phyloP scores from a whole-genome alignment of 73 alveolate species.

The Tetrahymena elliotti region DNA sequence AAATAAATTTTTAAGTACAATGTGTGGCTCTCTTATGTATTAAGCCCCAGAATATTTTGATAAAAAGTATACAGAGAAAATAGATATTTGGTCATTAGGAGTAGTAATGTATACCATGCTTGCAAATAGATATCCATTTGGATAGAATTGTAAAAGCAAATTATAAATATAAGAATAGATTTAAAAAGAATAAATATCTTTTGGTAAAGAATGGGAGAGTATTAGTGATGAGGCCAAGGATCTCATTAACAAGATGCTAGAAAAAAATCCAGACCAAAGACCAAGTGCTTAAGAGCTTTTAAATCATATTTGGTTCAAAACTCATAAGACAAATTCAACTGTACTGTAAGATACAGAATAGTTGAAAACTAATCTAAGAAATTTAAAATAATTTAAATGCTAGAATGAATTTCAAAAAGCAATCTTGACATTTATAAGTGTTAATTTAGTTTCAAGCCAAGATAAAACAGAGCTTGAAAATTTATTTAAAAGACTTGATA shows the following conservation, averaged over 20 bases:
- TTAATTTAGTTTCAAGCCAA: not conserved
- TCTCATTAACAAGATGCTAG: constrained; percentile 52
- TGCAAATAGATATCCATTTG: not conserved
- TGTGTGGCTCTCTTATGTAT: not conserved
- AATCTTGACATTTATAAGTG: not conserved
- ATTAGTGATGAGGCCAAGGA: constrained; percentile 49
- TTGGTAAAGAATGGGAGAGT: constrained; percentile 22
- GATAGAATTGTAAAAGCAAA: not conserved
- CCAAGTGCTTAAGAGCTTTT: constrained; percentile 50
- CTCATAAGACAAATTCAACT: not conserved
- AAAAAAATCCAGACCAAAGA: constrained; percentile 60
- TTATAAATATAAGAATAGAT: not conserved
- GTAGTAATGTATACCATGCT: not conserved
- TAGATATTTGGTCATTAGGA: not conserved
- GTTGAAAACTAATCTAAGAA: not conserved
- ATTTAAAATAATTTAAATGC: not conserved
- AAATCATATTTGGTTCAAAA: constrained; percentile 65
- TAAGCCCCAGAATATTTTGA: not conserved
- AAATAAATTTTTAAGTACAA: not conserved
- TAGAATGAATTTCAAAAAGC: not conserved
- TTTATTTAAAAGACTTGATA: constrained; percentile 23
- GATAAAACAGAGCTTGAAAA: constrained; percentile 9
- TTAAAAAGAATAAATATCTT: not conserved
- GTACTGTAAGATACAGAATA: not conserved
- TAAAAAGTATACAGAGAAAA: not conserved